Base-by-base conservation (phyloP, 805 yeast species). In the Candida caryicola region DNA sequence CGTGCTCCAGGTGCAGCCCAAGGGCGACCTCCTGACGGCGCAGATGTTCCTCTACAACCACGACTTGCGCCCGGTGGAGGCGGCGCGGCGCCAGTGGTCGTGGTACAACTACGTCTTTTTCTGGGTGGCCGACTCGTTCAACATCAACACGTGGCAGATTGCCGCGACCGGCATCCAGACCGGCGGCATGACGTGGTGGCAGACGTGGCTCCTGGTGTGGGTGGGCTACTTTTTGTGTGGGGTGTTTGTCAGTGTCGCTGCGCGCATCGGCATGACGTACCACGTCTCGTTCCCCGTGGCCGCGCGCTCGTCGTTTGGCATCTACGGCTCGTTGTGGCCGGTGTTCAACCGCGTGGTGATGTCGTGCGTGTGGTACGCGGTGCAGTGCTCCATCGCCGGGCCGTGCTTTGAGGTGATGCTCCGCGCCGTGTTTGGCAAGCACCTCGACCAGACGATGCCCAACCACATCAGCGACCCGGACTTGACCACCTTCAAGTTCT, bases 71-170 rank as follows among this genome's bases (percentile, higher is more conserved):
- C 95, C 95, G 0, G 88, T 87, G 3, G 91, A 86, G 54, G 71
- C 62, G 12, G 75, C 65, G 3, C 77, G 95, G 52, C 71, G 95
- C 52, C 74, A 76, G n/a, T 88, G 96, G 96, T 65, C 76, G 19
- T 85, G 95, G 95, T 80, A 69, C 60, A 85, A 87, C 59, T 88
- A 66, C 56, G 80, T 84, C 10, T 79, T 76, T 46, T 84, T 85
- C 51, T 88, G 96, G 96, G 60, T 88, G 41, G 88, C 95, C 0
- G 96, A 88, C 57, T 81, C 95, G 23, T 85, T 88, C 66, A 88
- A 88, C 62, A 79, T 88, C 55, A 87, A 85, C 59, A 86, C 96
- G 4, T 87, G 91, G 88, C 89, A 85, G 67, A 86, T 88, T 50
- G 95, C 95, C 2, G 81, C 91, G 6, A 84, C 95, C 0, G 95